Percentiles rank a stretch among this genome's conserved stretches.
These are phyloP conservation scores for Xenoacremonium recifei DNA, from an alignment of 2,329 filamentous ascomycete species.

Conservation along the genomic window DNA sequence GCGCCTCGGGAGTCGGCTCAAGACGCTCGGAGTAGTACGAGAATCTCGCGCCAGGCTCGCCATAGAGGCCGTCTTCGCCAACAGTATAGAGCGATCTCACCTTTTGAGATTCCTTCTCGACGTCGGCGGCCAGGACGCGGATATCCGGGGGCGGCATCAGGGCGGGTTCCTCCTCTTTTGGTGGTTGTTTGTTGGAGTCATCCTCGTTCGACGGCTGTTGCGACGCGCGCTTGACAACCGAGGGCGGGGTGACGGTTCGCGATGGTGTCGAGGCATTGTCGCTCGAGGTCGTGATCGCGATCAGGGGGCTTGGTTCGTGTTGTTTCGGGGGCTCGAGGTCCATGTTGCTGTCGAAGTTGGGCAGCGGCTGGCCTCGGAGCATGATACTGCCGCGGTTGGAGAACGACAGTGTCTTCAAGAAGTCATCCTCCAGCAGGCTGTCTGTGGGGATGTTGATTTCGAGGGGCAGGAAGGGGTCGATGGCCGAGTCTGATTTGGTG, in stretches of 20 bases:
- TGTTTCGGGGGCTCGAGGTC: slow-evolving; percentile 10
- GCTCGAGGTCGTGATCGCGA: slow-evolving; percentile 10
- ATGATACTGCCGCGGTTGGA: slow-evolving; percentile 65
- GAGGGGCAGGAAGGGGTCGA: slow-evolving; percentile 47
- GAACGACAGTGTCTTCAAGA: slow-evolving; percentile 56
- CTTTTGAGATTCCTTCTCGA: slow-evolving; percentile 64
- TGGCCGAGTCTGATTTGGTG: slow-evolving; percentile 22
- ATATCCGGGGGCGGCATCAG: slow-evolving; percentile 43
- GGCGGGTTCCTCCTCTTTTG: slow-evolving; percentile 6
- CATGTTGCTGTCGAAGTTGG: slow-evolving; percentile 20
- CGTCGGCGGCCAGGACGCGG: slow-evolving; percentile 52
- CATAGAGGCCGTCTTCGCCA: slow-evolving; percentile 50
- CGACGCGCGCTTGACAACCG: slow-evolving; percentile 11
- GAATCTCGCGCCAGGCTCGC: slow-evolving; percentile 50
- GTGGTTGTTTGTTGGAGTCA: slow-evolving; percentile 19
- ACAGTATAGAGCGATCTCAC: slow-evolving; percentile 65
- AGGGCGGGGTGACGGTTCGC: slow-evolving; percentile 1
- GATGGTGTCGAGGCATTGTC: slow-evolving; percentile 18
- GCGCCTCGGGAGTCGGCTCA: slow-evolving; percentile 50
- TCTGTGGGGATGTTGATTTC: slow-evolving; percentile 56
- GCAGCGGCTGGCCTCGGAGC: slow-evolving; percentile 47
- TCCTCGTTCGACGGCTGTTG: slow-evolving; percentile 22
- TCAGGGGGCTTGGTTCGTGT: slow-evolving; percentile 5
- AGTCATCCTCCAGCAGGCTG: slow-evolving; percentile 56
- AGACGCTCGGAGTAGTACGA: slow-evolving; percentile 49